Evolutionary conservation across 768 basidiomycete species (phyloP).

Genomic region (Hygrophorus russula): DNA sequence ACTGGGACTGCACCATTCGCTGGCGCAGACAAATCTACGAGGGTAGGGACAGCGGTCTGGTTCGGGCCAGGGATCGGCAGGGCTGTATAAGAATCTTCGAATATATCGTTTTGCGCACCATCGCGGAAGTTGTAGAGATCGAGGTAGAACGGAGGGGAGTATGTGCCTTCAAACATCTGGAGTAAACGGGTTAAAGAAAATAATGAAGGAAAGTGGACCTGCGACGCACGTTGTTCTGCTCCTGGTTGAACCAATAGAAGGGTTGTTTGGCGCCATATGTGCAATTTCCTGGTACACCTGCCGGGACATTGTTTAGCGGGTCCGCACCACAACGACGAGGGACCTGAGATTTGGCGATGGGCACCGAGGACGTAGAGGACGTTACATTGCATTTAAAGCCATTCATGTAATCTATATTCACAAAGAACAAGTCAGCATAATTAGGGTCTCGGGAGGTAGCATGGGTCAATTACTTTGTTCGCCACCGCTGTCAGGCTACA

Average conservation of each 20-base stretch:
- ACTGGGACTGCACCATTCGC: too few relatives aligned
- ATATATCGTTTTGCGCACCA: conserved; percentile 67
- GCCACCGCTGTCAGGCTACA: conserved; percentile 38
- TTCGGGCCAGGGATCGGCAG: conserved; percentile 34
- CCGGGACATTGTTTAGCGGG: conserved; percentile 28
- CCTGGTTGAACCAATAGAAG: conserved; percentile 57
- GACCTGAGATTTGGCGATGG: conserved; percentile 44
- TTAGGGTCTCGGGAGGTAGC: background rate
- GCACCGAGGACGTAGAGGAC: conserved; percentile 35
- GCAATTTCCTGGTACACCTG: conserved; percentile 46
- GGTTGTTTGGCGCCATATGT: conserved; percentile 65
- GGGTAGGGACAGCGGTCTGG: background rate
- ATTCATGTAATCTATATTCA: conserved; percentile 53
- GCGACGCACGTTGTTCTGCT: conserved; percentile 46
- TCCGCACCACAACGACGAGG: conserved; percentile 61
- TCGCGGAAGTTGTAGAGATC: conserved; percentile 61
- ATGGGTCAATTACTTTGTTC: conserved; percentile 41
- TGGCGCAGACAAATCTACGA: background rate
- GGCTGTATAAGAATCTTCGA: conserved; percentile 40
- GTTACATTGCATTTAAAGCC: conserved; percentile 61
- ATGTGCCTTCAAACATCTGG: conserved; percentile 56
- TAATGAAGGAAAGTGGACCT: background rate
- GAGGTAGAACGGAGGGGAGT: conserved; percentile 56
- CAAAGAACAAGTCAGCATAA: background rate
- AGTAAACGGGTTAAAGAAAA: background rate